Evolutionary conservation across 495 filamentous ascomycete genomes (phyloP).

Genomic region (Podospora conica): DNA sequence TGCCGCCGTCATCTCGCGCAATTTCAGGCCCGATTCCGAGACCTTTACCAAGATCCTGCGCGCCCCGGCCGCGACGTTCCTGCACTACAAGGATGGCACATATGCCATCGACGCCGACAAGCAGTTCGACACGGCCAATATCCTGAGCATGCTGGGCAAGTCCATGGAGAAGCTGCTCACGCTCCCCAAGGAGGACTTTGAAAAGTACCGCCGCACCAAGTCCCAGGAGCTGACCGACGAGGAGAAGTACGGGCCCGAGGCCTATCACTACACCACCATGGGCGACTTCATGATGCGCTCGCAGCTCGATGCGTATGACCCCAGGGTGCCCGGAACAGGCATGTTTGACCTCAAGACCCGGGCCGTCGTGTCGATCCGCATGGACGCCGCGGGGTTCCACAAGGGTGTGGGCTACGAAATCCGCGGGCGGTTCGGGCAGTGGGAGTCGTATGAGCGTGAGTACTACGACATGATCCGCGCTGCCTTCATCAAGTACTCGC

Average conservation of each 20-base stretch:
- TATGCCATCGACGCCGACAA: conserved; percentile 99
- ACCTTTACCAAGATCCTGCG: conserved; percentile 66
- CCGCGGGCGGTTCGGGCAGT: conserved; percentile 61
- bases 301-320: conserved; percentile 88
- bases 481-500: conserved; percentile 92
- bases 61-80: conserved; percentile 71
- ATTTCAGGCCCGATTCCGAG: conserved; percentile 52
- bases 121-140: conserved; percentile 76
- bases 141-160: conserved; percentile 84
- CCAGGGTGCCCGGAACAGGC: conserved; percentile 78
- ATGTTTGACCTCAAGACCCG: conserved; percentile 98
- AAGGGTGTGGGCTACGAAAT: conserved; percentile 87
- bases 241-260: conserved; percentile 59
- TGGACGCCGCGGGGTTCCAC: conserved; percentile 67
- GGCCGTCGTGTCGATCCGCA: conserved; percentile 83
- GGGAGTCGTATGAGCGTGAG: conserved; percentile 89
- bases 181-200: conserved; percentile 68
- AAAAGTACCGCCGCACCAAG: conserved; percentile 67
- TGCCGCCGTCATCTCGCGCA: conserved; percentile 53
- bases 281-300: conserved; percentile 95
- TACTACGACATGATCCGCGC: conserved; percentile 94
- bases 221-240: conserved; percentile 58
- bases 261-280: conserved; percentile 80
- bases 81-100: conserved; percentile 73
- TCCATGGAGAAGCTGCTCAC: conserved; percentile 98